Evolutionary conservation across 306 rosid genomes (phyloP), one percentile per base, ranked within the genome.

Genomic region (Arachis stenosperma): DNA sequence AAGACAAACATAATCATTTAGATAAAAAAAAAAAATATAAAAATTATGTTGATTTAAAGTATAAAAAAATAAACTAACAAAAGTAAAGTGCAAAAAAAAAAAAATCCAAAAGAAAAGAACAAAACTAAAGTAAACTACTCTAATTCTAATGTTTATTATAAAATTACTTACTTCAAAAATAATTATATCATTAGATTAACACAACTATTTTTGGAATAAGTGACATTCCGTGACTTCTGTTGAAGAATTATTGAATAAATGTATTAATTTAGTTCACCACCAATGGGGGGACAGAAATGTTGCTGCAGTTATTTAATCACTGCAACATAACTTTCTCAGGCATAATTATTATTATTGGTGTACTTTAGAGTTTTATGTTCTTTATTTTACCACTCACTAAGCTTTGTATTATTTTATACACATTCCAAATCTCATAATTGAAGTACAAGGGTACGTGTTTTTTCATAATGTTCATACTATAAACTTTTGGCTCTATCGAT

Each of bases 391-490:
- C 59, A 58, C 69, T 33, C 9, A 44, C 14, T 43, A 17, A 41
- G 56, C 65, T 57, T 10, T 76, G 8, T 64, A 66, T 61, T 75
- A 33, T 33, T 70, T 64, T 70, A 22, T 70, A 37, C 51, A 40
- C 67, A 69, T n/a, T 39, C 7, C 30, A 68, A 59, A 52, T 41
- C 29, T 55, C 48, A 61, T 29, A 79, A 66, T 66, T 59, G 46
- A 42, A 65, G 65, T 29, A 59, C 56, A 60, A 59, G 51, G 75
- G 61, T 79, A 48, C 76, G 39, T 55, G 59, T 78, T 60, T 73
- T 73, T 69, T 61, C 29, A 66, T 59, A 54, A 61, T 12, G 76
- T 73, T 80, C 78, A 80, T 46, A 80, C 80, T 6, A 1, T 65
- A 44, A n/a, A 36, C 46, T 66, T 61, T 76, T 70, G 80, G 78